These are phyloP conservation scores for Tremellales sp. DNA, from an alignment of 1,284 basidiomycete genomes.

Conservation along the genomic window DNA sequence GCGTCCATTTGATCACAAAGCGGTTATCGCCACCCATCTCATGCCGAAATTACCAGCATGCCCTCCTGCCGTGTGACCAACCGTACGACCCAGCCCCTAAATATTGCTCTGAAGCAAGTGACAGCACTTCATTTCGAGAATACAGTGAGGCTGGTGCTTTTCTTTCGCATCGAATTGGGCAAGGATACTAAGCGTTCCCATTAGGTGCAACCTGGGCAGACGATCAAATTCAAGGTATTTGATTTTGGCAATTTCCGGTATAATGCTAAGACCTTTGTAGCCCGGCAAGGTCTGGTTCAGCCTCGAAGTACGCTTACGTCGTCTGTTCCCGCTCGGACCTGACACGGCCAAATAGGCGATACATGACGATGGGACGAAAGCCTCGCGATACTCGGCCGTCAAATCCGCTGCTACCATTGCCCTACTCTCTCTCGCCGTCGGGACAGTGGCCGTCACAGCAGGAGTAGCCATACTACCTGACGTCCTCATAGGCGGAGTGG, in stretches of 20 bases:
- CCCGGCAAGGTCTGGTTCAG: constrained; percentile 46
- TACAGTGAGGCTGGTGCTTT: constrained; percentile 8
- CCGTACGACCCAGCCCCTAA: constrained; percentile 32
- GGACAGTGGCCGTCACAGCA: constrained; percentile 37
- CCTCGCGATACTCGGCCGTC: constrained; percentile 34
- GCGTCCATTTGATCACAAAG: too few species aligned
- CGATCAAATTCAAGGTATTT: constrained; percentile 39
- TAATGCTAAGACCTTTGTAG: constrained; percentile 11
- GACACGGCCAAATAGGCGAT: constrained; percentile 16
- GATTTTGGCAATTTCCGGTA: not conserved
- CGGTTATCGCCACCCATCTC: too few species aligned
- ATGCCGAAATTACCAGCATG: constrained; percentile 21
- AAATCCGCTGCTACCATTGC: constrained; percentile 45
- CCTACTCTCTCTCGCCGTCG: constrained; percentile 32
- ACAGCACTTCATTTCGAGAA: constrained; percentile 45
- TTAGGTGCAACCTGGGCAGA: constrained; percentile 36
- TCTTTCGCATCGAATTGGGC: not conserved
- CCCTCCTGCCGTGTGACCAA: constrained; percentile 43
- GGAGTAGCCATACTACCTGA: constrained; percentile 39
- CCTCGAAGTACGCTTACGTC: constrained; percentile 24
- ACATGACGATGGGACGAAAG: constrained; percentile 36
- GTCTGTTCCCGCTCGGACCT: not conserved
- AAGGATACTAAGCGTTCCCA: not conserved
- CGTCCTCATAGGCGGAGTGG: constrained; percentile 20
- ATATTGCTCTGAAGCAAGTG: constrained; percentile 43